Evolutionary conservation across 768 basidiomycete genomes (phyloP), one percentile per base, ranked within the genome.

Genomic region (Auricularia heimuer): DNA sequence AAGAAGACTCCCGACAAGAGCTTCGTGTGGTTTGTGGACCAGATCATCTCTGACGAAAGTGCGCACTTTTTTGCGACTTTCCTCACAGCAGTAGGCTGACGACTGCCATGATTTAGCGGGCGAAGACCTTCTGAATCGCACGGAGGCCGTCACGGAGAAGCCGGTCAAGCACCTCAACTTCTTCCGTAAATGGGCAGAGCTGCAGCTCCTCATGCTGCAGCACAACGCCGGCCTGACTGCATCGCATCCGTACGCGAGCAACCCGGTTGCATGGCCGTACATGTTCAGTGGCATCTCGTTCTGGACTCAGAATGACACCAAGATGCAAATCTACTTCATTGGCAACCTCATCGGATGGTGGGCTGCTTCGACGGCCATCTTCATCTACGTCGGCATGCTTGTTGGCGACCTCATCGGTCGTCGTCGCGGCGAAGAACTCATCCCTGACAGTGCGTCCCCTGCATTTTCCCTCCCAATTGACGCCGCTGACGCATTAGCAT

Each of bases 261-360:
- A 82, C n/a, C 94, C 97, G 4, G 88, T 98, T 76, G 94, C 96
- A 73, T 99, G 97, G 97, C 97, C 97, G 4, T 98, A 98, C 86
- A 83, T 94, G 45, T 77, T 98, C 35, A 92, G 81, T 67, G 97
- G 97, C 61, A 98, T 99, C 78, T 95, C 93, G 73, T 98, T 98
- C 82, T 99, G 97, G 97, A 99, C 97, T 3, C 82, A 91, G 70
- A 87, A 82, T 64, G 88, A 88, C 4, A 80, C 81, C 11, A 87
- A 92, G 73, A 88, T 90, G 75, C 97, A 99, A 75, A 94, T 99
- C 63, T 99, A 99, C 77, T 81, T 98, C 66, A 91, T 95, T 70
- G 97, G 97, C 33, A 99, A 99, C 75, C 75, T 97, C 61, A 75
- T 93, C 68, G 91, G 92, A 12, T 98, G 95, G 94, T 98, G 95